These are phyloP conservation scores for Penicillium ochrochloron DNA, from an alignment of 495 filamentous ascomycete species.

Conservation along the genomic window DNA sequence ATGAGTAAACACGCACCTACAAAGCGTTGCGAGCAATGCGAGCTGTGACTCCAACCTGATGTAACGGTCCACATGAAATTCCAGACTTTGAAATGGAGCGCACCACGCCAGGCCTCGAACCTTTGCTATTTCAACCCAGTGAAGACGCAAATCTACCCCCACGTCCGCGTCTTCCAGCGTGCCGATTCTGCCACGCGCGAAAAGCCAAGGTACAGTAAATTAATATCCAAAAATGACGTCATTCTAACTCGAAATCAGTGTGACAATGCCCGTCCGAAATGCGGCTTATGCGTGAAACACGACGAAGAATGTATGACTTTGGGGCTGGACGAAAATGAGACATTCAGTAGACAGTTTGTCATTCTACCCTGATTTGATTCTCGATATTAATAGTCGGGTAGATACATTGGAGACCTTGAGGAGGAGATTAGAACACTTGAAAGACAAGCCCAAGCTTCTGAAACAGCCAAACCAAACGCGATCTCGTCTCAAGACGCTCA, in stretches of 20 bases:
- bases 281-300: slow-evolving; percentile 28
- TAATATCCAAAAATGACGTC: neutral
- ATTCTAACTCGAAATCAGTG: slow-evolving; percentile 19
- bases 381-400: slow-evolving; percentile 4
- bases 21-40: neutral
- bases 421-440: slow-evolving; percentile 22
- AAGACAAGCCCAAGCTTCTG: neutral
- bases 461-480: neutral
- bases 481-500: neutral
- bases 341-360: slow-evolving; percentile 29
- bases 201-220: slow-evolving; percentile 32
- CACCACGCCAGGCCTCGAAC: neutral
- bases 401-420: slow-evolving; percentile 33
- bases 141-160: slow-evolving; percentile 14
- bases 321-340: slow-evolving; percentile 21
- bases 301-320: slow-evolving; percentile 30
- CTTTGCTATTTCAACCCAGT: neutral
- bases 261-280: slow-evolving; percentile 34
- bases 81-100: neutral
- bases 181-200: slow-evolving; percentile 34
- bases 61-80: neutral
- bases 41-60: neutral
- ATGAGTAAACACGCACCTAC: neutral
- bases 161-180: slow-evolving; percentile 32
- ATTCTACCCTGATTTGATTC: neutral